phyloP scores from a whole-genome alignment of 305 asterid species.

The Rubia balearica region DNA sequence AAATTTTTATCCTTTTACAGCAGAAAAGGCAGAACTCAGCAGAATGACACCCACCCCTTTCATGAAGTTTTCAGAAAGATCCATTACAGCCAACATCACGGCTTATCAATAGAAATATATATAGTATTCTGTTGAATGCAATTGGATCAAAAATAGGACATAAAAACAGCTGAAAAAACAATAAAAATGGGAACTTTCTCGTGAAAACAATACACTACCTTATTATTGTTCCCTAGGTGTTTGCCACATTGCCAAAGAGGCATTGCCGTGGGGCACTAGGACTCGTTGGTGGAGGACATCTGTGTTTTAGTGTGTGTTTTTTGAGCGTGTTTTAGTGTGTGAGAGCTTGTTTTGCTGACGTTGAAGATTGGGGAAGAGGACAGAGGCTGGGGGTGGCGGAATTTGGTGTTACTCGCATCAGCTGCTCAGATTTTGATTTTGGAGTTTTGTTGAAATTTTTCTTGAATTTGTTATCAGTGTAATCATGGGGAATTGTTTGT shows the following conservation, averaged over 20 bases:
- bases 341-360: background rate
- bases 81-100: conserved; percentile 11
- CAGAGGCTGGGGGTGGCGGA: conserved; percentile 2
- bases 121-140: background rate
- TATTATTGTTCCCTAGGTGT: background rate
- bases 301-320: background rate
- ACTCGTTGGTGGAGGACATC: conserved; percentile 1
- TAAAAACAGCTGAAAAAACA: background rate
- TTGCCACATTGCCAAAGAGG: background rate
- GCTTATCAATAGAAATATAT: background rate
- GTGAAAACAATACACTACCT: background rate
- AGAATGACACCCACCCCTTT: conserved; percentile 21
- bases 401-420: conserved; percentile 1
- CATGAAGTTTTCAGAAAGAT: conserved; percentile 24
- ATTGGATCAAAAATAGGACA: background rate
- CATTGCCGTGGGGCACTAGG: conserved; percentile 16
- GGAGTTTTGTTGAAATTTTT: background rate
- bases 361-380: conserved; percentile 5
- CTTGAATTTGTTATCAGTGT: background rate
- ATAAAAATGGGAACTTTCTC: background rate
- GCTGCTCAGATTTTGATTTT: background rate
- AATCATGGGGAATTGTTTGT: background rate
- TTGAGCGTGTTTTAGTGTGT: background rate
- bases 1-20: background rate
- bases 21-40: conserved; percentile 16